Evolutionary conservation across 106 monocot species (phyloP), one percentile per base, ranked within the genome.

Genomic region (Dendrobium chrysotoxum): DNA sequence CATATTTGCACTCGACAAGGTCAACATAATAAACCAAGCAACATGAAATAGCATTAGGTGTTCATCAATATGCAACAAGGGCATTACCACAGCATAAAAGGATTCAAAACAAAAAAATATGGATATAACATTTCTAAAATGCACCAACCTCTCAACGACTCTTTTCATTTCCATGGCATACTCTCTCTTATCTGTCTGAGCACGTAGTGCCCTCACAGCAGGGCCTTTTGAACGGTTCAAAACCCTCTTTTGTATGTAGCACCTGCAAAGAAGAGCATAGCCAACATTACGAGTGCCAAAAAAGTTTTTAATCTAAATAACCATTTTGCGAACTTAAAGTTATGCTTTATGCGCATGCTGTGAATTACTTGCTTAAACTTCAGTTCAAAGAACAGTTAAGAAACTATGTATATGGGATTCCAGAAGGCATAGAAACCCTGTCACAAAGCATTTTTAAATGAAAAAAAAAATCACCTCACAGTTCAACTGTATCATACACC

Each of bases 151-250:
- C 79, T 99, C 99, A 47, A 99, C 85, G 74, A 95, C 85, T 78
- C 79, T 95, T 85, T 93, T 95, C 99, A 99, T 99, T 88, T 99
- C 95, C 91, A 99, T 87, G 21, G 99, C 95, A 87, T 99, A 99
- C 77, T 99, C 99, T 81, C 99, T 95, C 84, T 99, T 99, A 83
- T 99, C 99, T 72, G 95, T 95, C 83, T 99, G 99, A 81, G 99
- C 99, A 82, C 99, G 95, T 83, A 99, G 85, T 80, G 99, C 99
- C 23, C 87, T 85, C 67, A 99, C 95, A 83, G 99, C 99, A 81
- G 99, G 99, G 54, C 99, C 99, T 86, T 99, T 99, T 55, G 99
- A 99, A 72, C 82, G 79, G 81, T 99, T 99, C 61, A 99, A 78
- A 40, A 99, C 83, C 67, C 99, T 91, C 83, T 99, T 99, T 79